phyloP scores from a whole-genome alignment of 2,329 filamentous ascomycete species.

The Clonostachys rosea region DNA sequence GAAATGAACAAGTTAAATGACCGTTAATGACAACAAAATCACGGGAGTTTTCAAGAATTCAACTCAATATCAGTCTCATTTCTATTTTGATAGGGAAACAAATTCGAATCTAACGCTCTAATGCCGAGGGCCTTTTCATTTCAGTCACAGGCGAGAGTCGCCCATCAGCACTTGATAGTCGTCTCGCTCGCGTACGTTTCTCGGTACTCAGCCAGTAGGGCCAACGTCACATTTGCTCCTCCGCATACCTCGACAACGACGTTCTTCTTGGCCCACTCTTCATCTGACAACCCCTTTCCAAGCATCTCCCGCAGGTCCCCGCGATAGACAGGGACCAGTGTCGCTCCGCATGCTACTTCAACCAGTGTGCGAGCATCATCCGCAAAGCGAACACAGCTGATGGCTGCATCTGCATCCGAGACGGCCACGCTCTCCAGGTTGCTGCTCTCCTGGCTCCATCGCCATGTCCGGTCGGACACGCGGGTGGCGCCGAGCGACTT shows the following conservation, averaged over 20 bases:
- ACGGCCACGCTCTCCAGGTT: slow-evolving; percentile 27
- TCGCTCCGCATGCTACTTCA: slow-evolving; percentile 81
- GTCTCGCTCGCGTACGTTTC: slow-evolving; percentile 31
- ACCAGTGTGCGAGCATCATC: slow-evolving; percentile 80
- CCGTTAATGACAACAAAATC: too few species aligned
- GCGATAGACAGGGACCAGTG: slow-evolving; percentile 64
- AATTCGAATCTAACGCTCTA: too few species aligned
- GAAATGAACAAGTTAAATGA: background rate
- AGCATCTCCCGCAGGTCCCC: slow-evolving; percentile 57
- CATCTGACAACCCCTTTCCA: slow-evolving; percentile 43
- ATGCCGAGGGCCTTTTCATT: too few species aligned
- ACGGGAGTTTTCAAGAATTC: too few species aligned
- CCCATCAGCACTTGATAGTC: slow-evolving; percentile 15
- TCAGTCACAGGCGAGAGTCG: background rate
- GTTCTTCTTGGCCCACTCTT: slow-evolving; percentile 61
- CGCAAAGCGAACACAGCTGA: slow-evolving; percentile 70
- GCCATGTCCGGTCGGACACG: slow-evolving; percentile 65
- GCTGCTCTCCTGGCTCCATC: slow-evolving; percentile 45
- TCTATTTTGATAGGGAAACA: too few species aligned
- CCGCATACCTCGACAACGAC: slow-evolving; percentile 86
- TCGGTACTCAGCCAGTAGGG: slow-evolving; percentile 55
- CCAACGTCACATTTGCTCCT: slow-evolving; percentile 61
- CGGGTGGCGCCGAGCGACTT: slow-evolving; percentile 68
- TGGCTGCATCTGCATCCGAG: slow-evolving; percentile 64
- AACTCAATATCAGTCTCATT: too few species aligned